A percentile compares a stretch with the other conserved stretches of the same genome.
Evolutionary conservation across 129 eudicot genomes (phyloP).

Genomic region (Pulicaria dysenterica): DNA sequence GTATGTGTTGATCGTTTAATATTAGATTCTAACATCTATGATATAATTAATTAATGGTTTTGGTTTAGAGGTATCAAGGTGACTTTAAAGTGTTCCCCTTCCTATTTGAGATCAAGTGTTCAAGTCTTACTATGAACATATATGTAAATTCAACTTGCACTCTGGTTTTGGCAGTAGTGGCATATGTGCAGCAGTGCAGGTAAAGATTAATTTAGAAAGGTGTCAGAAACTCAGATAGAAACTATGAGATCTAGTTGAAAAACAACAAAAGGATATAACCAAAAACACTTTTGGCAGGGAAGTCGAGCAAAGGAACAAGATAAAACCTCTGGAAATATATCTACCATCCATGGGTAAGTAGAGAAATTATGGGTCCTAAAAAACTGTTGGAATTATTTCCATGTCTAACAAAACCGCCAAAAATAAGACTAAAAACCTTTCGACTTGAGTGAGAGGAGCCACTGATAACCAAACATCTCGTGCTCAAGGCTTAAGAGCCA

Average conservation of each 20-base stretch:
- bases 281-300: constrained; percentile 24
- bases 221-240: neutral
- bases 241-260: neutral
- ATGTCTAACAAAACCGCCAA: constrained; percentile 15
- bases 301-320: constrained; percentile 18
- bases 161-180: no score
- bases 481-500: constrained; percentile 81
- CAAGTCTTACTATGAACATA: no score
- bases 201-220: no score
- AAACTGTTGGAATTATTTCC: constrained; percentile 29
- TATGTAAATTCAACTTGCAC: no score
- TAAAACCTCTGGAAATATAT: constrained; percentile 26
- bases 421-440: constrained; percentile 25
- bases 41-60: no score
- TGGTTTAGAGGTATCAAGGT: no score
- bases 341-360: constrained; percentile 33
- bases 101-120: no score
- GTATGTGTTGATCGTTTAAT: no score
- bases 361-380: constrained; percentile 10
- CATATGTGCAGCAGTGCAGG: no score
- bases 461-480: constrained; percentile 3
- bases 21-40: no score
- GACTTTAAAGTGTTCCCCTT: no score
- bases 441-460: neutral
- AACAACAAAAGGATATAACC: constrained; percentile 2